A percentile compares a stretch with the other conserved stretches of the same genome.
These are phyloP conservation scores for Lithocarpus polystachyus DNA, from an alignment of 306 rosid genomes.

Conservation along the genomic window DNA sequence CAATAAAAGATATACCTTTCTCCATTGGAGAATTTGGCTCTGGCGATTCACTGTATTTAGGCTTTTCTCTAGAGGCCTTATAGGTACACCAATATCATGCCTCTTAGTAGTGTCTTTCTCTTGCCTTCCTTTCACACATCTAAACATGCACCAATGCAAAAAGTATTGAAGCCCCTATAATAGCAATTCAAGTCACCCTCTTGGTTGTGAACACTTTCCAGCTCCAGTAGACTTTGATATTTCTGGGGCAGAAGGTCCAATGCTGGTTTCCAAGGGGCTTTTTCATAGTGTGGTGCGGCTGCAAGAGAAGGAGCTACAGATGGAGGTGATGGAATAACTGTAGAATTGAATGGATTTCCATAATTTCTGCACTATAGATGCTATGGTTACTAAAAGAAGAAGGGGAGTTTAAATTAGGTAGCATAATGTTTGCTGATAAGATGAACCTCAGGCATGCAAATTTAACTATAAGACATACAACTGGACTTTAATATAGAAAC, in stretches of 20 bases:
- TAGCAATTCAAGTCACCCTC: slow-evolving; percentile 44
- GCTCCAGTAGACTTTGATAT: slow-evolving; percentile 11
- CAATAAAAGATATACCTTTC: background rate
- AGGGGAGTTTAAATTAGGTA: too few species aligned
- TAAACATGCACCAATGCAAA: slow-evolving; percentile 29
- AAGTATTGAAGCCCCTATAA: slow-evolving; percentile 38
- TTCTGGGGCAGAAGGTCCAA: slow-evolving; percentile 36
- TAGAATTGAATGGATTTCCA: too few species aligned
- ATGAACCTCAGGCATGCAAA: too few species aligned
- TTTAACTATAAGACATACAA: too few species aligned
- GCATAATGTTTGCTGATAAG: too few species aligned
- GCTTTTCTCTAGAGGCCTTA: slow-evolving; percentile 36
- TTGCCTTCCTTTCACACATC: slow-evolving; percentile 45
- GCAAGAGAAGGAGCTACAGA: slow-evolving; percentile 1
- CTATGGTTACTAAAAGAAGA: too few species aligned
- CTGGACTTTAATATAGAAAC: too few species aligned
- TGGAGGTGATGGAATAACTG: too few species aligned
- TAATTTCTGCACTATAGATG: too few species aligned
- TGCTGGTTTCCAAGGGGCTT: slow-evolving; percentile 38
- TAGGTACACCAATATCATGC: slow-evolving; percentile 23
- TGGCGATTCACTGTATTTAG: slow-evolving; percentile 26
- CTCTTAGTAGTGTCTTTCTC: slow-evolving; percentile 29
- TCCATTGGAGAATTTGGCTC: slow-evolving; percentile 36
- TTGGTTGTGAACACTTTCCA: slow-evolving; percentile 38
- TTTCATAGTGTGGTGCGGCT: slow-evolving; percentile 30